Conservation (phyloP, 2,329 filamentous ascomycete genomes). For the Talaromyces sp. region DNA sequence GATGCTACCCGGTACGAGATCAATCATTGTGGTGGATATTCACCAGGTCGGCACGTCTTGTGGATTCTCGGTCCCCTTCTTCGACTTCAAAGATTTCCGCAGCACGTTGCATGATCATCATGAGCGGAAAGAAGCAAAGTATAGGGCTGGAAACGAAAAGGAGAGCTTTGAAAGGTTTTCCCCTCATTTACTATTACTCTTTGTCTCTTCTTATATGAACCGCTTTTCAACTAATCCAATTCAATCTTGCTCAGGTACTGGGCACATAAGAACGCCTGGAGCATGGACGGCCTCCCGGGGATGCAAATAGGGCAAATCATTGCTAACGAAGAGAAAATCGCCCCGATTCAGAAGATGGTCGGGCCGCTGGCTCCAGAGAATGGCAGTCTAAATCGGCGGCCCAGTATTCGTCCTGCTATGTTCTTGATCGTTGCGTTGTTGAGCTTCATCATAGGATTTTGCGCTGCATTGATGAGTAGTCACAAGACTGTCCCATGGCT, state of each 20-base stretch:
- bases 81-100: constrained; percentile 11
- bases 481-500: not conserved
- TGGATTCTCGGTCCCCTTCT: constrained; percentile 11
- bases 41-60: constrained; percentile 12
- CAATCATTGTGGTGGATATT: constrained; percentile 12
- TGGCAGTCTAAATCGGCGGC: constrained; percentile 2
- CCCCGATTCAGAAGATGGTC: constrained; percentile 9
- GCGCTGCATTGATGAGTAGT: constrained; percentile 1
- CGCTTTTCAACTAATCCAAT: not conserved
- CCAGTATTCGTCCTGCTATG: not conserved
- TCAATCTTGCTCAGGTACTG: constrained; percentile 5
- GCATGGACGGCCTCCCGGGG: constrained; percentile 8
- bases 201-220: not conserved
- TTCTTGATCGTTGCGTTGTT: constrained; percentile 5
- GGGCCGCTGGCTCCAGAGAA: constrained; percentile 7
- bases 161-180: constrained; percentile 11
- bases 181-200: not conserved
- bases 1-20: constrained; percentile 4
- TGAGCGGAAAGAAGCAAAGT: constrained; percentile 6
- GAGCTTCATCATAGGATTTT: constrained; percentile 6
- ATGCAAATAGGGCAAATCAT: constrained; percentile 6
- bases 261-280: constrained; percentile 11
- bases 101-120: constrained; percentile 2
- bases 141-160: constrained; percentile 8
- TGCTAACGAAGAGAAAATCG: constrained; percentile 7